phyloP scores from a whole-genome alignment of 108 stramenopile species.

The Cyclotella cryptica region DNA sequence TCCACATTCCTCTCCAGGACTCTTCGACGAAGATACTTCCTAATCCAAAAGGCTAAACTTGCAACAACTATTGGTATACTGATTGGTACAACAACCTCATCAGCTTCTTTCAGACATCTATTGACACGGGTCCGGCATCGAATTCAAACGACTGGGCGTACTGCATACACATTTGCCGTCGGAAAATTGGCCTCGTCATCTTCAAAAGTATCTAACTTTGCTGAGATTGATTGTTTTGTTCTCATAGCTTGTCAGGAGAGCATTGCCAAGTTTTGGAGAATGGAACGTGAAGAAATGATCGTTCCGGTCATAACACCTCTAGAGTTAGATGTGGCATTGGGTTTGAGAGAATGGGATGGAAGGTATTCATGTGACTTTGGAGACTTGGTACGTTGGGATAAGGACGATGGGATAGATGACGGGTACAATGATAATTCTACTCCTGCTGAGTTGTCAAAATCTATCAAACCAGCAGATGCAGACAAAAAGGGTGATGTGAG shows the following conservation, averaged over 20 bases:
- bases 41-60: conserved; percentile 87
- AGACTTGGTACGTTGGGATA: conserved; percentile 65
- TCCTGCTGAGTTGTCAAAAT: neutral
- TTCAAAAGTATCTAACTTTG: conserved; percentile 95
- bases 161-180: conserved; percentile 92
- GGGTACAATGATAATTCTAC: neutral
- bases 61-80: conserved; percentile 91
- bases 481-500: conserved; percentile 23
- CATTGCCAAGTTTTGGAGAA: conserved; percentile 75
- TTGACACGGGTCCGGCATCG: conserved; percentile 65
- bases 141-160: conserved; percentile 76
- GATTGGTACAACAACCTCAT: conserved; percentile 86
- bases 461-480: neutral
- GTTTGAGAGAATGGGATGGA: conserved; percentile 88
- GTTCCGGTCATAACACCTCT: conserved; percentile 92
- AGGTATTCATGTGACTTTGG: conserved; percentile 78
- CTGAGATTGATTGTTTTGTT: conserved; percentile 94
- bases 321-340: conserved; percentile 94
- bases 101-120: conserved; percentile 70
- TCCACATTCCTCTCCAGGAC: conserved; percentile 57
- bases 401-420: conserved; percentile 29
- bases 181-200: conserved; percentile 90
- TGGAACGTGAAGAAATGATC: conserved; percentile 69
- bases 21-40: conserved; percentile 85
- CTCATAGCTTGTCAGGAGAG: conserved; percentile 92